Evolutionary conservation across 352 stramenopile species (phyloP), one percentile per base, ranked within the genome.

Genomic region (Phytophthora syringae): DNA sequence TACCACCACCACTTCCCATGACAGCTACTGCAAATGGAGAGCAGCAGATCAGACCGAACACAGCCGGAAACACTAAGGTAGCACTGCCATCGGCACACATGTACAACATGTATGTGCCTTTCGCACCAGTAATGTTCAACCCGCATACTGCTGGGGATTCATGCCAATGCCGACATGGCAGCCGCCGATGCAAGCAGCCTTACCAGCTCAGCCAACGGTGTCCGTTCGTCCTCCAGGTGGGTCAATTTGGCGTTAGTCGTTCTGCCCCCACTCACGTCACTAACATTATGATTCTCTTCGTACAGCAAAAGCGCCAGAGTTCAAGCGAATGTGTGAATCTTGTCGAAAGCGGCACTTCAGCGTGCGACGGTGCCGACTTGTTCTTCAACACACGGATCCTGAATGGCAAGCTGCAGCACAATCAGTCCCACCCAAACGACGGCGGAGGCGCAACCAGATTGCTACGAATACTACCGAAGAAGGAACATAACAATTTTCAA

Each of bases 311-410:
- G 42, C 42, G n/a, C 34, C 55, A 9, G 15, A 57, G 24, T 86
- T 89, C 52, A 87, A 87, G 56, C 74, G 80, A 42, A 84, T 90
- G 70, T 94, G 85, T 27, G 80, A 86, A 53, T 76, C 85, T 5
- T 94, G 85, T 53, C 77, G 80, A 11, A 87, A 89, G 30, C 62
- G 80, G 34, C 85, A 94, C 48, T 77, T 82, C 15, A 90, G 85
- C 48, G 56, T 91, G 28, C 76, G 86, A 20, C 69, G 81, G 39
- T 94, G 85, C 54, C 85, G 85, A 18, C 77, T 87, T n/a, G 76
- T 79, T 16, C 72, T 89, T 9, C 74, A 81, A 21, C 85, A 94
- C 62, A 90, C 74, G 37, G 75, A 76, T 18, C 81, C 85, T 5
- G 85, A 94, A 64, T 94, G 85, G 85, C 72, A 86, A 13, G 68